These are phyloP conservation scores for Darksidea phi DNA, from an alignment of 495 filamentous ascomycete genomes.

Conservation along the genomic window DNA sequence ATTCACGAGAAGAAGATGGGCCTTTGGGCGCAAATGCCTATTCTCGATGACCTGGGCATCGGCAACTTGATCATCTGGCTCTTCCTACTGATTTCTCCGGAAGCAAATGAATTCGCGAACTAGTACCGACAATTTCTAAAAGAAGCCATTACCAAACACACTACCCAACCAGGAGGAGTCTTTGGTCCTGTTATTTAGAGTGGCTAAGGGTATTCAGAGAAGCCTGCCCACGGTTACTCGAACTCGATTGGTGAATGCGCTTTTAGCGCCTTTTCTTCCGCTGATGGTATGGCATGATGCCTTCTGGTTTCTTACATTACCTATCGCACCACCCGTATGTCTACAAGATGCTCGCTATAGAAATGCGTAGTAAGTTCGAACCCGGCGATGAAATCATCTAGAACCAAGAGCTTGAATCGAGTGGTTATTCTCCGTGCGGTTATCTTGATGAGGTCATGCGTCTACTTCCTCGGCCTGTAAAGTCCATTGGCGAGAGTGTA, in stretches of 20 bases:
- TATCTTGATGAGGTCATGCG: slow-evolving; percentile 26
- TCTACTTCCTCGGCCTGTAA: slow-evolving; percentile 17
- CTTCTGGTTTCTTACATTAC: slow-evolving; percentile 19
- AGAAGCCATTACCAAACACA: slow-evolving; percentile 9
- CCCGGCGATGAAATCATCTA: slow-evolving; percentile 13
- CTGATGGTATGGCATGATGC: slow-evolving; percentile 22
- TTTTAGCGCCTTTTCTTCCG: slow-evolving; percentile 22
- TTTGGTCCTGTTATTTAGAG: slow-evolving; percentile 20
- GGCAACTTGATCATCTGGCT: slow-evolving; percentile 6
- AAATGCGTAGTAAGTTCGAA: slow-evolving; percentile 15
- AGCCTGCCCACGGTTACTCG: slow-evolving; percentile 9
- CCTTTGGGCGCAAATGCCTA: slow-evolving; percentile 17
- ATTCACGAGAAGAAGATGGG: slow-evolving; percentile 27
- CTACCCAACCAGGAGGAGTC: slow-evolving; percentile 4
- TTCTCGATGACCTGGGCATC: slow-evolving; percentile 15
- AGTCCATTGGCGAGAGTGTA: slow-evolving; percentile 25
- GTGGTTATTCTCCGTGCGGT: slow-evolving; percentile 20
- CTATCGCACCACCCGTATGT: slow-evolving; percentile 13
- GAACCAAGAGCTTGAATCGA: slow-evolving; percentile 17
- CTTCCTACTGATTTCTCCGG: slow-evolving; percentile 5
- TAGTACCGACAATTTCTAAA: slow-evolving; percentile 9
- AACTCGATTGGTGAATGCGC: slow-evolving; percentile 19
- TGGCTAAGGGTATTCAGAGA: slow-evolving; percentile 8
- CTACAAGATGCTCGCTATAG: slow-evolving; percentile 12
- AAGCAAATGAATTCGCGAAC: slow-evolving; percentile 8